Evolutionary conservation across 176 grass and related monocot species (phyloP), one percentile per base, ranked within the genome.

Genomic region (Rhynchospora tenuis): DNA sequence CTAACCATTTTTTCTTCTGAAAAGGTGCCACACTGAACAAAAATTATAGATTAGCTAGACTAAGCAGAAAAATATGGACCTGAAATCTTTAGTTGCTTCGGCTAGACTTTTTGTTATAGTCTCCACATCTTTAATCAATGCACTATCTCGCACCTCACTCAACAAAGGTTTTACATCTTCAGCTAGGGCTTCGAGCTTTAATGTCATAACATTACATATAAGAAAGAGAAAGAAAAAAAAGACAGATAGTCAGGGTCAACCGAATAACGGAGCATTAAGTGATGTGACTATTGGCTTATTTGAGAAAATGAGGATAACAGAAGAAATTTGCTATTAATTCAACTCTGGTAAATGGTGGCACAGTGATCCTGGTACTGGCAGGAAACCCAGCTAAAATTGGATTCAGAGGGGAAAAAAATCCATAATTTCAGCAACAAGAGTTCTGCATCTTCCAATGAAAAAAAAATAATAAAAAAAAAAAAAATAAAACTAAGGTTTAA

Each of bases 141-240:
- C 88, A 78, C 91, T 88, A 62, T 95, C 81, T 68, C 81, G 88
- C 73, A 99, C 89, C 81, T 95, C 89, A 46, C 88, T 84, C 46
- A 99, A 88, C 89, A 99, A 89, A 77, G 96, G 96, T 81, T 99
- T 87, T 71, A 93, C 84, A 90, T 91, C 89, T 90, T 92, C 93
- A 84, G 93, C 91, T 80, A 99, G 91, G 80, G 85, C 89, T 89
- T 99, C 96, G 66, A 99, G 89, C 96, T 99, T 85, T 89, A 69
- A 98, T 60, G 94, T 16, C 63, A 84, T 78, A 86, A 83, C 26
- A 90, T 69, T 51, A 68, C 19, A 56, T 0, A 31, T 19, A 52
- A 50, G 72, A 52, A 77, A 19, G 9, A 55, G 7, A 31, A 61
- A 8, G 22, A 24, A 61, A 3, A 23, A 61, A 61, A 61, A 55